Conservation (phyloP, 768 basidiomycete species). For the Boletus subparvulus region DNA sequence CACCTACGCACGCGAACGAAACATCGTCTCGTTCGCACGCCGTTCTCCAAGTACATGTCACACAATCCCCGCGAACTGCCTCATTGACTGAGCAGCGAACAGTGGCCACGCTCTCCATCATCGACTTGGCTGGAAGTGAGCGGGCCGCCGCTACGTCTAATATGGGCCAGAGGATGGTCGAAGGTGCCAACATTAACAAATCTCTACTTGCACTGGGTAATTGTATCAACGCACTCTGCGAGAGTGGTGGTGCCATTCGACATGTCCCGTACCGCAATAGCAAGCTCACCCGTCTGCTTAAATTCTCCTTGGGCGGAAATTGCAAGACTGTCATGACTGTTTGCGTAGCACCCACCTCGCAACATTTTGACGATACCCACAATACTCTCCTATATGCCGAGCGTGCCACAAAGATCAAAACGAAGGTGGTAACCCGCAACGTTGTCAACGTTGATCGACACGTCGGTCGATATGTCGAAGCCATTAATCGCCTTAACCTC, state of each 20-base stretch:
- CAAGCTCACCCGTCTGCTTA: slow-evolving; percentile 95
- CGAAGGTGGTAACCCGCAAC: slow-evolving; percentile 93
- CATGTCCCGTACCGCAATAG: slow-evolving; percentile 98
- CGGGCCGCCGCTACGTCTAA: slow-evolving; percentile 94
- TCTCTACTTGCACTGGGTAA: slow-evolving; percentile 95
- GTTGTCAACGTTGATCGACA: slow-evolving; percentile 94
- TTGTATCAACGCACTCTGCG: slow-evolving; percentile 98
- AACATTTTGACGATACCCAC: slow-evolving; percentile 97
- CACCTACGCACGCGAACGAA: slow-evolving; percentile 94
- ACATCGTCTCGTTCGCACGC: slow-evolving; percentile 97
- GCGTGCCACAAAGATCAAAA: slow-evolving; percentile 97
- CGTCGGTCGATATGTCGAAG: slow-evolving; percentile 93
- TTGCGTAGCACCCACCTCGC: slow-evolving; percentile 91
- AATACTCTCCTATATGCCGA: slow-evolving; percentile 98
- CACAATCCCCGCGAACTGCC: slow-evolving; percentile 82
- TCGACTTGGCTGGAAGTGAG: slow-evolving; percentile 97
- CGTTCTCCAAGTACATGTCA: slow-evolving; percentile 93
- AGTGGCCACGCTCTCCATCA: slow-evolving; percentile 93
- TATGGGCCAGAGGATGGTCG: slow-evolving; percentile 97
- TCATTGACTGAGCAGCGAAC: slow-evolving; percentile 78
- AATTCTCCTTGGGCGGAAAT: slow-evolving; percentile 97
- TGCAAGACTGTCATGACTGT: slow-evolving; percentile 99
- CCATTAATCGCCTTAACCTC: slow-evolving; percentile 82
- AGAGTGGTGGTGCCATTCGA: slow-evolving; percentile 81
- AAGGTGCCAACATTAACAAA: slow-evolving; percentile 99